Conservation (phyloP, 2,329 filamentous ascomycete genomes). For the Pseudogymnoascus sp. region DNA sequence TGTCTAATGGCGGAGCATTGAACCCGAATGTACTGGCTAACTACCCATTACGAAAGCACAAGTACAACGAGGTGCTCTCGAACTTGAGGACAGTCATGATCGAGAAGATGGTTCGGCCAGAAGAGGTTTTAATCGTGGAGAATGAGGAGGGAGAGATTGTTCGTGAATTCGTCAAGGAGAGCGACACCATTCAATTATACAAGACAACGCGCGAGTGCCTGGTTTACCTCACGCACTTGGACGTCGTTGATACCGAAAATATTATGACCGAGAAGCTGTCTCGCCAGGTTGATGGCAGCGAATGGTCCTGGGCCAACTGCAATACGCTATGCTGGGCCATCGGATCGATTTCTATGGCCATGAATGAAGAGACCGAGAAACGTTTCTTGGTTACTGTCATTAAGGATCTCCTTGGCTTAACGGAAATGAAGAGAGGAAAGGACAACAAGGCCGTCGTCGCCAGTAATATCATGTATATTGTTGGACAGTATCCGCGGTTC, state of each 20-base stretch:
- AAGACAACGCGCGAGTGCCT: slow-evolving; percentile 97
- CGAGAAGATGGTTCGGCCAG: slow-evolving; percentile 97
- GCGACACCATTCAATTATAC: slow-evolving; percentile 97
- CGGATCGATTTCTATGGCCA: slow-evolving; percentile 94
- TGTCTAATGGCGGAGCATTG: slow-evolving; percentile 74
- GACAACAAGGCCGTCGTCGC: slow-evolving; percentile 99
- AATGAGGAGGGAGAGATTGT: slow-evolving; percentile 99
- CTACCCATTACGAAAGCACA: slow-evolving; percentile 94
- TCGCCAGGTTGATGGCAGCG: slow-evolving; percentile 85
- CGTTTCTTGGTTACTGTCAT: slow-evolving; percentile 97
- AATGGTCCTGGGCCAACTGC: slow-evolving; percentile 99
- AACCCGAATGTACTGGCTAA: slow-evolving; percentile 80
- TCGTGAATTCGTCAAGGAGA: slow-evolving; percentile 98
- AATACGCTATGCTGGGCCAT: slow-evolving; percentile 99
- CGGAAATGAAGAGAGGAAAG: slow-evolving; percentile 98
- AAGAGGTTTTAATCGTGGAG: slow-evolving; percentile 98
- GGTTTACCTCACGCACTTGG: slow-evolving; percentile 93
- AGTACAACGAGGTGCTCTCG: slow-evolving; percentile 88
- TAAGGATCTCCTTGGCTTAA: slow-evolving; percentile 92
- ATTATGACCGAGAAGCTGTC: slow-evolving; percentile 99
- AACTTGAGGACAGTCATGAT: slow-evolving; percentile 98
- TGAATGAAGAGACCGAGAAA: slow-evolving; percentile 99
- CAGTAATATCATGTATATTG: slow-evolving; percentile 99
- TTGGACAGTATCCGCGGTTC: slow-evolving; percentile 96
- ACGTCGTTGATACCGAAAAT: slow-evolving; percentile 93